Percentiles rank a stretch among this genome's conserved stretches.
These are phyloP conservation scores for Rhamnella rubrinervis DNA, from an alignment of 331 rosid species.

Conservation along the genomic window DNA sequence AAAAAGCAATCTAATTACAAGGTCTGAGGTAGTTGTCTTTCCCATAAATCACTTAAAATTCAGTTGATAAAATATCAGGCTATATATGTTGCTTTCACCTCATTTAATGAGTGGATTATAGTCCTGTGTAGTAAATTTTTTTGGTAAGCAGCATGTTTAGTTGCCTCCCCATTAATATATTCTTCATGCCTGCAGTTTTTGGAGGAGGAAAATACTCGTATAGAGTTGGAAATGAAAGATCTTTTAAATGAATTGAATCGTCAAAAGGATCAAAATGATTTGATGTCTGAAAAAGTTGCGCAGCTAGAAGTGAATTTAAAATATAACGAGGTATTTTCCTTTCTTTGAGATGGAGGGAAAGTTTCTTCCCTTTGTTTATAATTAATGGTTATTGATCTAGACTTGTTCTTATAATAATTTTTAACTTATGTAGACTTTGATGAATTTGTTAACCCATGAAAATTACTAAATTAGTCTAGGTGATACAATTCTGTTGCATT, in stretches of 20 bases:
- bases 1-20: slow-evolving; percentile 38
- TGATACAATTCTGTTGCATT: background rate
- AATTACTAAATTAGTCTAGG: background rate
- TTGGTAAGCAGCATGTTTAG: background rate
- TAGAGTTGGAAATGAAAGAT: slow-evolving; percentile 46
- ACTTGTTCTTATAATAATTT: background rate
- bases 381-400: too few relatives aligned
- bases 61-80: slow-evolving; percentile 7
- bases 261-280: slow-evolving; percentile 44
- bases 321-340: slow-evolving; percentile 48
- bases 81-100: background rate
- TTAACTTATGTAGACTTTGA: too few relatives aligned
- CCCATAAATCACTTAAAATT: slow-evolving; percentile 16
- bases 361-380: background rate
- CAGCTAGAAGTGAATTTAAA: slow-evolving; percentile 43
- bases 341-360: background rate
- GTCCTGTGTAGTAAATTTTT: background rate
- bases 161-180: slow-evolving; percentile 5
- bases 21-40: slow-evolving; percentile 62
- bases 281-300: slow-evolving; percentile 46
- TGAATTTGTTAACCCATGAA: background rate
- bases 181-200: slow-evolving; percentile 42
- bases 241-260: slow-evolving; percentile 36
- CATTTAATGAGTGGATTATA: background rate
- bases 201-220: slow-evolving; percentile 43